phyloP scores from a whole-genome alignment of 768 basidiomycete species.

The Pisolithus sp. region DNA sequence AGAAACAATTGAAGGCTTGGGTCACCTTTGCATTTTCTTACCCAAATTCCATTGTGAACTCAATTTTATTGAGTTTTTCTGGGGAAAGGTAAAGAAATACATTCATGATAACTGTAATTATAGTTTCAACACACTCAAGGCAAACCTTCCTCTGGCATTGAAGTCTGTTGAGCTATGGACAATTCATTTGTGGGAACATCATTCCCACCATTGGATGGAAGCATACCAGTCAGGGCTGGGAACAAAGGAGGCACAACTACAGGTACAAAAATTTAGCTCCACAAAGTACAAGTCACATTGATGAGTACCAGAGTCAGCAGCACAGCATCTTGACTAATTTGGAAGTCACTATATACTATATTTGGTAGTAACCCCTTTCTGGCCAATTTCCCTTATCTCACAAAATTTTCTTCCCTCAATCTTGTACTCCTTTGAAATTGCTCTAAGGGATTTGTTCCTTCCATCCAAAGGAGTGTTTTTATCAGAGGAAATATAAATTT shows the following conservation, averaged over 20 bases:
- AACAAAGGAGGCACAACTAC: conserved; percentile 10
- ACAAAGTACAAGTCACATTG: conserved; percentile 10
- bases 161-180: background rate
- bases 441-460: background rate
- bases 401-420: no score
- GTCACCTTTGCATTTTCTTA: conserved; percentile 23
- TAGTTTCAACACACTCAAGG: conserved; percentile 18
- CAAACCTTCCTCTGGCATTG: conserved; percentile 19
- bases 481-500: conserved; percentile 1
- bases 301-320: conserved; percentile 1
- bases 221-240: conserved; percentile 9
- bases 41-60: conserved; percentile 14
- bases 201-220: conserved; percentile 11
- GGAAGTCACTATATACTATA: no score
- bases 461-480: conserved; percentile 8
- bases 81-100: conserved; percentile 26
- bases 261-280: conserved; percentile 8
- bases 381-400: no score
- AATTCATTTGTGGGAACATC: conserved; percentile 5
- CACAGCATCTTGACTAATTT: conserved; percentile 1
- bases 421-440: no score
- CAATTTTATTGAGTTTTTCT: conserved; percentile 20
- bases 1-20: conserved; percentile 18
- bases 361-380: no score
- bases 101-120: conserved; percentile 20